Conservation (phyloP, 139 green algal species). For the Mesostigma viride region DNA sequence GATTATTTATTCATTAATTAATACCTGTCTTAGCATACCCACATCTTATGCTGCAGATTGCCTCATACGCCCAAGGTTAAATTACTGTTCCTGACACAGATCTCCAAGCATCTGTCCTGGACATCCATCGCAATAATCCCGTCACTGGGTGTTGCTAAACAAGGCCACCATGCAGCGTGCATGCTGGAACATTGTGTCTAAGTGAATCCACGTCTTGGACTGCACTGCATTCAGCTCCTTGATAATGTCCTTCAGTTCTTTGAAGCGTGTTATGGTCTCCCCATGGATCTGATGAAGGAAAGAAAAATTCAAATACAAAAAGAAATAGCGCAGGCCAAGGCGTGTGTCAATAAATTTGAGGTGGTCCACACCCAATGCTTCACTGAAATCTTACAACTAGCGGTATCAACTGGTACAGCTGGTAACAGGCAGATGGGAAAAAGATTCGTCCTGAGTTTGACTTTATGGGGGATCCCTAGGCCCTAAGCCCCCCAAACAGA, state of each 20-base stretch:
- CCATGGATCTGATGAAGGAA: constrained; percentile 24
- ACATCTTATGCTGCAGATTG: too few species aligned
- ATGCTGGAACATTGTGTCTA: constrained; percentile 26
- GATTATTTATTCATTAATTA: too few species aligned
- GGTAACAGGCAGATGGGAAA: neutral
- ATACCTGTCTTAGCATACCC: too few species aligned
- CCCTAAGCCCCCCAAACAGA: neutral
- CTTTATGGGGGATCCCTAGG: neutral
- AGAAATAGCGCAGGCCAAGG: neutral
- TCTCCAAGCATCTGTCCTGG: too few species aligned
- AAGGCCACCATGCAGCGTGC: constrained; percentile 25
- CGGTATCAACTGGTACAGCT: too few species aligned
- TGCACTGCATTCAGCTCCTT: constrained; percentile 4
- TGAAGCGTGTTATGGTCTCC: constrained; percentile 13
- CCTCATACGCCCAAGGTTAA: too few species aligned
- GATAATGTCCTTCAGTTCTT: constrained; percentile 8
- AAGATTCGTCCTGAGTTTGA: neutral
- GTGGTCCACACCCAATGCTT: too few species aligned
- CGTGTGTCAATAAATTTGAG: neutral
- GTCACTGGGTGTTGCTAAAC: constrained; percentile 11
- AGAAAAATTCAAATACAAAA: neutral
- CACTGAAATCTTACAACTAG: too few species aligned
- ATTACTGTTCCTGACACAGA: too few species aligned
- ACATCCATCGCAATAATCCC: too few species aligned
- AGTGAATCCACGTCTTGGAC: neutral